Conservation (phyloP, 495 filamentous ascomycete species). For the Hyphodiscus hymeniophilus region DNA sequence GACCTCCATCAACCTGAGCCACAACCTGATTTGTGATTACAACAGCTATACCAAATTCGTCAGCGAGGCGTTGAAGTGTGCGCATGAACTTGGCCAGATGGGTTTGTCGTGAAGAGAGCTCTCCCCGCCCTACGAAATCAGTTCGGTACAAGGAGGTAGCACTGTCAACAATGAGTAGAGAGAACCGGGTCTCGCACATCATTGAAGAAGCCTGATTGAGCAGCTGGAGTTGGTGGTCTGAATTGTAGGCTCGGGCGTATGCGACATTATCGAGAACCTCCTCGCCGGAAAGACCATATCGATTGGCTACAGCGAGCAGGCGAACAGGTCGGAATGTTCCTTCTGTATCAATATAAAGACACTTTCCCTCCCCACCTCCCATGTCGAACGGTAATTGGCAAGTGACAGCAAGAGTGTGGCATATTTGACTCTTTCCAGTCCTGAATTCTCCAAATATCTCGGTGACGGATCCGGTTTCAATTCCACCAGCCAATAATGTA, state of each 20-base stretch:
- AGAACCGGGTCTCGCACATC: conserved; percentile 99
- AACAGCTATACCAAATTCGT: conserved; percentile 97
- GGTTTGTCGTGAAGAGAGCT: conserved; percentile 79
- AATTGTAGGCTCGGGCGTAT: conserved; percentile 96
- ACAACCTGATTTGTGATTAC: conserved; percentile 99
- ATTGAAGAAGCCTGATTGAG: conserved; percentile 92
- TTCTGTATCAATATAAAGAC: conserved; percentile 98
- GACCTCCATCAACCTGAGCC: conserved; percentile 93
- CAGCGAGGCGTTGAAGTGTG: conserved; percentile 84
- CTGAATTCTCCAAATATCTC: conserved; percentile 98
- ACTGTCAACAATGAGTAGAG: conserved; percentile 87
- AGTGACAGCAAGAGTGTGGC: conserved; percentile 96
- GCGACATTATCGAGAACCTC: conserved; percentile 97
- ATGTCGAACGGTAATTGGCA: conserved; percentile 97
- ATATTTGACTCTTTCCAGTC: conserved; percentile 97
- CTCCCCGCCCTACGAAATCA: conserved; percentile 90
- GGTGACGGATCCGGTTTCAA: conserved; percentile 97
- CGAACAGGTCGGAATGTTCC: conserved; percentile 94
- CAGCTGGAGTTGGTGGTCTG: conserved; percentile 90
- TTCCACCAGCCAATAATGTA: conserved; percentile 85
- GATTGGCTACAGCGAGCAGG: conserved; percentile 80
- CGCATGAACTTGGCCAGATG: conserved; percentile 98
- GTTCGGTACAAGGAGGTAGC: conserved; percentile 93
- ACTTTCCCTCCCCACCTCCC: conserved; percentile 97
- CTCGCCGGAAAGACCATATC: conserved; percentile 90